These are phyloP conservation scores for Austroboletus eburneus DNA, from an alignment of 768 basidiomycete species.

Conservation along the genomic window DNA sequence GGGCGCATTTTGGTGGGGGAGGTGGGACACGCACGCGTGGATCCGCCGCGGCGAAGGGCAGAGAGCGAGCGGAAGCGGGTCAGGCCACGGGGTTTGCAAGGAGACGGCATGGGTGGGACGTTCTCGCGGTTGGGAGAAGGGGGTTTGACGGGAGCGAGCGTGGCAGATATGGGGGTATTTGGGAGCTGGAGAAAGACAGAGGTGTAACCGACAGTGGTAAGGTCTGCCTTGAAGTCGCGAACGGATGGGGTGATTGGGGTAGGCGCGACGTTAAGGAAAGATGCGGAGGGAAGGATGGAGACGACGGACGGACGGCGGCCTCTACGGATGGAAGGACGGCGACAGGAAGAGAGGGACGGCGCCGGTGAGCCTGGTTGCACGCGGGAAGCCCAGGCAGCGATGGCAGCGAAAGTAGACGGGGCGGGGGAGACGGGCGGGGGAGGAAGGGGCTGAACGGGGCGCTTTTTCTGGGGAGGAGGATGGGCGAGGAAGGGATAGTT, in stretches of 20 bases:
- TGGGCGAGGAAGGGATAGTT: constrained; percentile 43
- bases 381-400: constrained; percentile 57
- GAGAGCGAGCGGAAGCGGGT: constrained; percentile 52
- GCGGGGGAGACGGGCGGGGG: constrained; percentile 4
- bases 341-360: constrained; percentile 33
- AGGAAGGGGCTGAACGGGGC: constrained; percentile 31
- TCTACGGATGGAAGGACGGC: constrained; percentile 31
- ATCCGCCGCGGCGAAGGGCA: constrained; percentile 39
- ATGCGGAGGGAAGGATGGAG: constrained; percentile 40
- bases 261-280: constrained; percentile 42
- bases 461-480: constrained; percentile 37
- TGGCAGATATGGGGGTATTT: constrained; percentile 38
- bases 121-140: no score
- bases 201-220: constrained; percentile 61
- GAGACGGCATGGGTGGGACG: no score
- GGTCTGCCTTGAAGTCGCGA: constrained; percentile 48
- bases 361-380: constrained; percentile 70
- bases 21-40: constrained; percentile 32
- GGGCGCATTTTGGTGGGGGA: constrained; percentile 24
- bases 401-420: constrained; percentile 45
- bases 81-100: constrained; percentile 28
- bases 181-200: constrained; percentile 61
- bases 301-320: constrained; percentile 35
- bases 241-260: constrained; percentile 46
- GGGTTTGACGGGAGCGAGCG: constrained; percentile 8